Evolutionary conservation across 2,329 filamentous ascomycete genomes (phyloP), one percentile per base, ranked within the genome.

Genomic region (Arthrinium phaeospermum): DNA sequence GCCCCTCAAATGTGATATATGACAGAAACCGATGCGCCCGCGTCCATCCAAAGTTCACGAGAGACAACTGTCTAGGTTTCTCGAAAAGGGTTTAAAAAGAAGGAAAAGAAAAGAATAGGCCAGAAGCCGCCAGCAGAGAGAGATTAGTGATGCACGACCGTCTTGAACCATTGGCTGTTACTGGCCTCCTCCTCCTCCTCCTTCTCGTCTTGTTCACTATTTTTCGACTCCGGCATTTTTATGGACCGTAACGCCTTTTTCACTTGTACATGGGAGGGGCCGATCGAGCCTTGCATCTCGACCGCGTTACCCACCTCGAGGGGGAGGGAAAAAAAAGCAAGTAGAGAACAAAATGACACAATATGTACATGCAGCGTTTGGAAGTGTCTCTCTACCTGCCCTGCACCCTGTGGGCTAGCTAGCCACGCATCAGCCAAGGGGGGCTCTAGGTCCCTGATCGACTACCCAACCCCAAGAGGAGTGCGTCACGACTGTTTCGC

Each of bases 401-500:
- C 22, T 49, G 22, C 22, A 49, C 22, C 47, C 22, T 37, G 53
- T 37, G n/a, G 30, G 16, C 57, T 41, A 64, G 57, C 34, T 41
- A 64, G 57, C 57, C 57, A 64, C 34, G 57, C 57, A 64, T 5
- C 57, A 64, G 57, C 57, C 34, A 64, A 64, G 57, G 22, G 37
- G 37, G 57, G 13, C 57, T 64, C 57, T n/a, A 64, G 57, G 34
- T 64, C 57, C 57, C 57, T 64, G 57, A n/a, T 64, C 57, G 34
- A 41, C 57, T 64, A 13, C 3, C 57, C 34, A 64, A 64, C 57
- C 57, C 34, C 57, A 41, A 64, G 57, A 61, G 3, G 53, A 64
- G 34, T 64, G 34, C 57, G 57, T 64, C 57, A 64, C 34, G 34
- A 19, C 57, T 41, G 34, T 41, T 64, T 64, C 57, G 57, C 57